Conservation (phyloP, 805 yeast genomes). For the Tetrapisispora taiwanensis region DNA sequence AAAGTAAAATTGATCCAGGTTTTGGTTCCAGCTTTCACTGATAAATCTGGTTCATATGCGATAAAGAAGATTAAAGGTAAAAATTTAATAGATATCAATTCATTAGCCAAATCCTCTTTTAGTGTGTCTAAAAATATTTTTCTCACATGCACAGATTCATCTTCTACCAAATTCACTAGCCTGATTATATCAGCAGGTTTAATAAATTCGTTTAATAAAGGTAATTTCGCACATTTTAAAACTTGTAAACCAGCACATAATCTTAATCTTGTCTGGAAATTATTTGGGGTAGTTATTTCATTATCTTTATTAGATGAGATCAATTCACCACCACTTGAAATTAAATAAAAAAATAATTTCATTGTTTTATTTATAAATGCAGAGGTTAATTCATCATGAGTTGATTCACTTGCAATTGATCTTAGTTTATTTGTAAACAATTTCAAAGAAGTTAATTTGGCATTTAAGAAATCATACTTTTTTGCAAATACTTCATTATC, state of each 20-base stretch:
- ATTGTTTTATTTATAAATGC: constrained; percentile 52
- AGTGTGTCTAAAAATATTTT: constrained; percentile 38
- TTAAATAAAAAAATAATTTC: constrained; percentile 53
- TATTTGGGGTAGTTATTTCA: constrained; percentile 51
- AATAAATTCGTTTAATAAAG: constrained; percentile 43
- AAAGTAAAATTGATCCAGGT: constrained; percentile 67
- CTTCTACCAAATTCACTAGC: constrained; percentile 54
- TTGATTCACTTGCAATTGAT: constrained; percentile 24
- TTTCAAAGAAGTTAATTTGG: constrained; percentile 45
- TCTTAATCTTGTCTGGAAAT: constrained; percentile 51
- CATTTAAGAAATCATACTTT: constrained; percentile 29
- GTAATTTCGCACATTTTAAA: constrained; percentile 51
- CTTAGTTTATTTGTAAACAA: constrained; percentile 52
- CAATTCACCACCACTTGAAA: constrained; percentile 73
- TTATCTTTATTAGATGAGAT: constrained; percentile 34
- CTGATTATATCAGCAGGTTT: constrained; percentile 42
- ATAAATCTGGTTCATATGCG: constrained; percentile 62
- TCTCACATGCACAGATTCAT: constrained; percentile 52
- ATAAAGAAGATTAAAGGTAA: constrained; percentile 58
- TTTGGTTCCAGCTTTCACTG: constrained; percentile 39
- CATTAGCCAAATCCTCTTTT: constrained; percentile 41
- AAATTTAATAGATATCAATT: constrained; percentile 52
- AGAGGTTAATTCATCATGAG: constrained; percentile 31
- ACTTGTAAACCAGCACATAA: constrained; percentile 57
- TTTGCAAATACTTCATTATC: constrained; percentile 27